A percentile compares a stretch with the other conserved stretches of the same genome.
phyloP scores from a whole-genome alignment of 2,329 filamentous ascomycete species.

The Dactylellina drechsleri region DNA sequence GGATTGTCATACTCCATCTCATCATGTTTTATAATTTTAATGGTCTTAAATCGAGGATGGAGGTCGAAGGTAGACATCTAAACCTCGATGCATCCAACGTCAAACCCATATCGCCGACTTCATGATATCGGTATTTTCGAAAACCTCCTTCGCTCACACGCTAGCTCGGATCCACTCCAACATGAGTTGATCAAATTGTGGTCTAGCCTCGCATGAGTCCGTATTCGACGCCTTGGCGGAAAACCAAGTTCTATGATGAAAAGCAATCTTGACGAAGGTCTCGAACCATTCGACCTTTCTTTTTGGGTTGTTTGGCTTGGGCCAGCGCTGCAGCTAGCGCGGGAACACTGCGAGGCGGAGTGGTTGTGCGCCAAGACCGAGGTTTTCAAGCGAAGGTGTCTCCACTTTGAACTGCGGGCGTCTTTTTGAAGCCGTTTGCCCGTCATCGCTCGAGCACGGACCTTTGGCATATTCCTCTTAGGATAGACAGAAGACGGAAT shows the following conservation, averaged over 20 bases:
- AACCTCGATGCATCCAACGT: too few relatives aligned
- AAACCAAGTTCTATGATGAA: neutral
- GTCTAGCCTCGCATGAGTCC: slow-evolving; percentile 4
- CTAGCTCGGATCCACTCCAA: slow-evolving; percentile 9
- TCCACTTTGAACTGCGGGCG: slow-evolving; percentile 22
- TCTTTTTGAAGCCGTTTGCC: slow-evolving; percentile 38
- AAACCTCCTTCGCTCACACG: neutral
- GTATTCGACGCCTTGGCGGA: slow-evolving; percentile 5
- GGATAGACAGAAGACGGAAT: slow-evolving; percentile 11
- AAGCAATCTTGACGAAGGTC: neutral
- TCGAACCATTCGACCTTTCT: neutral
- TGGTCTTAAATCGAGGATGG: too few relatives aligned
- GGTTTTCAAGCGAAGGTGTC: slow-evolving; percentile 3
- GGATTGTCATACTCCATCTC: too few relatives aligned
- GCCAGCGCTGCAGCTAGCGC: slow-evolving; percentile 4
- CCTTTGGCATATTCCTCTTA: neutral
- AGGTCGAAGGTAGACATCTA: too few relatives aligned
- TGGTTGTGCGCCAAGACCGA: slow-evolving; percentile 24
- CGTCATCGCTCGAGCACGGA: neutral
- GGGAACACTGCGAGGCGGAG: slow-evolving; percentile 31
- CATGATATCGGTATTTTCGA: neutral
- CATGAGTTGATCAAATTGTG: neutral
- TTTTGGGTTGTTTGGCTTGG: slow-evolving; percentile 1
- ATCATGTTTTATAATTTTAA: too few relatives aligned
- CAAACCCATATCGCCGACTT: neutral